A percentile compares a stretch with the other conserved stretches of the same genome.
These are phyloP conservation scores for Kwoniella dendrophila DNA, from an alignment of 768 basidiomycete species.

Conservation along the genomic window DNA sequence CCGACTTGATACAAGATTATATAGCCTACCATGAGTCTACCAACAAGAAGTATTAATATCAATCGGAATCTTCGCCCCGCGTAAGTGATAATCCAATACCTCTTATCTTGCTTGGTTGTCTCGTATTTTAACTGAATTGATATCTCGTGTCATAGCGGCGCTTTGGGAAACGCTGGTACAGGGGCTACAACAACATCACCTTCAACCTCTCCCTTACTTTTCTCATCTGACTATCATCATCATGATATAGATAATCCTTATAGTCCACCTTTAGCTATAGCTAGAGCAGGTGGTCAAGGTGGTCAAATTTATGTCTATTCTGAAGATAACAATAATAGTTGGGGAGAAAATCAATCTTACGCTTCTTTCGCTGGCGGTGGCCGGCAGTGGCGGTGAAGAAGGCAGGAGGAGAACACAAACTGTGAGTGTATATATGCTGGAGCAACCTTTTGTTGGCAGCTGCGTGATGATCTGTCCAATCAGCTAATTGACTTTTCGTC, in stretches of 20 bases:
- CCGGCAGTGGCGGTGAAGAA: conserved; percentile 56
- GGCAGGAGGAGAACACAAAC: conserved; percentile 54
- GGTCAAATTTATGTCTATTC: conserved; percentile 50
- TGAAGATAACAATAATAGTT: conserved; percentile 28
- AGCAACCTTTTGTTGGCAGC: no score
- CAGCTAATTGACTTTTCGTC: not conserved
- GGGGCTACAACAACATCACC: conserved; percentile 32
- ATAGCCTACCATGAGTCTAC: conserved; percentile 19
- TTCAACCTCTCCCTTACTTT: conserved; percentile 10
- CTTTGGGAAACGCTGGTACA: conserved; percentile 42
- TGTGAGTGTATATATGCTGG: conserved; percentile 33
- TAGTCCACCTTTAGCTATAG: conserved; percentile 44
- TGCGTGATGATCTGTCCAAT: no score
- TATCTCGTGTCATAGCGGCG: conserved; percentile 28
- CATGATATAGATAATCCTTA: conserved; percentile 38
- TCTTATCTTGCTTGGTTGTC: not conserved
- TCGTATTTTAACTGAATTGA: not conserved
- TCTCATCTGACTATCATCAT: conserved; percentile 27
- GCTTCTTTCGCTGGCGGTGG: conserved; percentile 50
- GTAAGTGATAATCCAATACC: conserved; percentile 26
- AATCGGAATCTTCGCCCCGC: conserved; percentile 49
- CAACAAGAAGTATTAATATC: conserved; percentile 17
- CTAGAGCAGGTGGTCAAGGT: conserved; percentile 46
- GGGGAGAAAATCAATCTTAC: conserved; percentile 13
- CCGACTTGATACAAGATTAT: conserved; percentile 14